Evolutionary conservation across 2,329 filamentous ascomycete species (phyloP).

Genomic region (Aureobasidium mangrovei): DNA sequence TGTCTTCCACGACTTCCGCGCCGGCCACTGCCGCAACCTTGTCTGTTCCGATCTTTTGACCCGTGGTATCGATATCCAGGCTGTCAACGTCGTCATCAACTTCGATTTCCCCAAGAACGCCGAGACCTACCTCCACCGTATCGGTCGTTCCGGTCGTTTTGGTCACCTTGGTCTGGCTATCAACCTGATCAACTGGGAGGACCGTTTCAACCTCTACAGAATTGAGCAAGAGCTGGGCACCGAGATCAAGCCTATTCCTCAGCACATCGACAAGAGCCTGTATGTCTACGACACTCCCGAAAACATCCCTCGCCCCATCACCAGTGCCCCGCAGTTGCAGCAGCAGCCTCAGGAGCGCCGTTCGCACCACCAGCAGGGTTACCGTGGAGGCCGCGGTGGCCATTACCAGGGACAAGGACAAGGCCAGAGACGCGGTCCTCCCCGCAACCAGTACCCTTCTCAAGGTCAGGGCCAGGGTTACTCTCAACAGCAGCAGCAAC

Average conservation of each 20-base stretch:
- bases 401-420: slow-evolving; percentile 24
- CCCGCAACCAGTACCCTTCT: slow-evolving; percentile 24
- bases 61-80: slow-evolving; percentile 98
- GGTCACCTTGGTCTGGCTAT: slow-evolving; percentile 96
- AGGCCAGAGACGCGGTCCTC: slow-evolving; percentile 24
- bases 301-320: slow-evolving; percentile 77
- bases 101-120: slow-evolving; percentile 99
- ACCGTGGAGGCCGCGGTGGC: slow-evolving; percentile 26
- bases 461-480: slow-evolving; percentile 8
- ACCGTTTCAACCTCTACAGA: slow-evolving; percentile 96
- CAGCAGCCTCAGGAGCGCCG: slow-evolving; percentile 19
- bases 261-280: slow-evolving; percentile 90
- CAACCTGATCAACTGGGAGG: slow-evolving; percentile 99
- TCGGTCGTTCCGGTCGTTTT: slow-evolving; percentile 93
- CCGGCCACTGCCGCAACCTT: slow-evolving; percentile 93
- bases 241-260: slow-evolving; percentile 93
- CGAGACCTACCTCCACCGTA: slow-evolving; percentile 96
- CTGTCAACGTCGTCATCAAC: slow-evolving; percentile 99
- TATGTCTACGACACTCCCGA: slow-evolving; percentile 98
- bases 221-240: slow-evolving; percentile 96
- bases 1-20: slow-evolving; percentile 98
- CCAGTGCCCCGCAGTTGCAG: slow-evolving; percentile 39
- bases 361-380: slow-evolving; percentile 27
- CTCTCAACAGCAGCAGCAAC: slow-evolving; percentile 21
- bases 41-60: slow-evolving; percentile 97